phyloP scores from a whole-genome alignment of 2,329 filamentous ascomycete genomes.

The Aspergillus ustus region DNA sequence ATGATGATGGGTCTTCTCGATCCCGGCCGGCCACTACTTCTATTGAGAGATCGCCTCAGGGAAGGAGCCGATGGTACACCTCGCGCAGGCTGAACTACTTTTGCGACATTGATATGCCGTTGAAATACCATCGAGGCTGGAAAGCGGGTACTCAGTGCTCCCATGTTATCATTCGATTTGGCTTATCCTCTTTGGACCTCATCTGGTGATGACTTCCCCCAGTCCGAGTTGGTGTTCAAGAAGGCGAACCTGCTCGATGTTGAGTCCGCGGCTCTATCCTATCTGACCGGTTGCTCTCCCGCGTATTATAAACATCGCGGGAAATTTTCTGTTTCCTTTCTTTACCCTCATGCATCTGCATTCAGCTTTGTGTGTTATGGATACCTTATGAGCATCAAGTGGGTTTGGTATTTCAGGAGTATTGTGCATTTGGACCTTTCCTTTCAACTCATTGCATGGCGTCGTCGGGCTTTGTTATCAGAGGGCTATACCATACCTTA shows the following conservation, averaged over 20 bases:
- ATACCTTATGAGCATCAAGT: slow-evolving; percentile 33
- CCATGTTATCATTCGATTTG: slow-evolving; percentile 11
- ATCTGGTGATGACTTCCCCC: slow-evolving; percentile 23
- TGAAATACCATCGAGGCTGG: background rate
- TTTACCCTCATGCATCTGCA: slow-evolving; percentile 28
- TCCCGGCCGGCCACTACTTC: slow-evolving; percentile 45
- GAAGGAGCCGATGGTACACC: slow-evolving; percentile 26
- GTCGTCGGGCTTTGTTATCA: slow-evolving; percentile 28
- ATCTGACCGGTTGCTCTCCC: slow-evolving; percentile 16
- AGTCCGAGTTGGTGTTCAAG: slow-evolving; percentile 22
- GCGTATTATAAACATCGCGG: slow-evolving; percentile 2
- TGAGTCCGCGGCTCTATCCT: slow-evolving; percentile 13
- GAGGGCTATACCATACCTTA: background rate
- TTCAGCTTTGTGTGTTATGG: slow-evolving; percentile 30
- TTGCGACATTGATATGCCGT: background rate
- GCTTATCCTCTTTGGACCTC: slow-evolving; percentile 19
- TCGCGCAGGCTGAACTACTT: slow-evolving; percentile 18
- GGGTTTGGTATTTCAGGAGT: slow-evolving; percentile 27
- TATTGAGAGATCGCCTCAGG: slow-evolving; percentile 47
- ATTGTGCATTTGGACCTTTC: slow-evolving; percentile 27
- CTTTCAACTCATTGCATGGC: slow-evolving; percentile 32
- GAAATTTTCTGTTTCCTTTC: slow-evolving; percentile 11
- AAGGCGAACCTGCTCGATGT: slow-evolving; percentile 27
- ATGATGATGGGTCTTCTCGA: slow-evolving; percentile 56
- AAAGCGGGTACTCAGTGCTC: background rate